A percentile compares a stretch with the other conserved stretches of the same genome.
Conservation (phyloP, 345 rosid species). For the Garcia nutans region DNA sequence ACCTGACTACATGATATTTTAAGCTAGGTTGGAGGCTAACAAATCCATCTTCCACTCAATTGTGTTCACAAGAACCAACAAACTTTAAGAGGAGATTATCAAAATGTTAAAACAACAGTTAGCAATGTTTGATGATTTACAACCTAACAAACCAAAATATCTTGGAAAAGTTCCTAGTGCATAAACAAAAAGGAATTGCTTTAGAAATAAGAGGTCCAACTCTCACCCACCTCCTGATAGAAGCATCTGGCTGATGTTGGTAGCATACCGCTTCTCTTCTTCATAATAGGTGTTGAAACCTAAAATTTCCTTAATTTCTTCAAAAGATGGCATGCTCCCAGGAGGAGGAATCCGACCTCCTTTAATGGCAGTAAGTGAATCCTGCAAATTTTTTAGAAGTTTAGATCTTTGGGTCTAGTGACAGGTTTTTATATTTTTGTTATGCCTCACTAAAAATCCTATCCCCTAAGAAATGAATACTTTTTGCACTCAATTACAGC, state of each 20-base stretch:
- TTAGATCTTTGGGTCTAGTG: background rate
- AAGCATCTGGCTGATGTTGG: constrained; percentile 29
- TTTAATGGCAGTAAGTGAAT: constrained; percentile 66
- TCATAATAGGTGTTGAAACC: constrained; percentile 72
- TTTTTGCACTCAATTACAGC: background rate
- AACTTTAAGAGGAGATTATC: background rate
- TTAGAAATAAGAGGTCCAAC: background rate
- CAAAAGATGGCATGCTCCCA: constrained; percentile 83
- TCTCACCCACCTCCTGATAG: constrained; percentile 54
- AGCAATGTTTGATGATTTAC: background rate
- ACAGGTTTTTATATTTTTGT: background rate
- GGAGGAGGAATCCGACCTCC: constrained; percentile 92
- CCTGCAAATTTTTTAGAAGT: constrained; percentile 41
- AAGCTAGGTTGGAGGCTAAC: background rate
- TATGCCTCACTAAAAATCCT: background rate
- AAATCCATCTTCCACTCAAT: constrained; percentile 5
- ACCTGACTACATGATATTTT: background rate
- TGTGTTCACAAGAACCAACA: background rate
- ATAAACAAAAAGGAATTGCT: background rate
- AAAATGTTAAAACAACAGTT: background rate
- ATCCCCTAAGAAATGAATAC: background rate
- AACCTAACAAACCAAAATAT: background rate
- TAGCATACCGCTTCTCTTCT: constrained; percentile 71
- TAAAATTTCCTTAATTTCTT: constrained; percentile 70
- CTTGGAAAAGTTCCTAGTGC: background rate